These are phyloP conservation scores for Elsinoe perseae DNA, from an alignment of 2,329 filamentous ascomycete genomes.

Conservation along the genomic window DNA sequence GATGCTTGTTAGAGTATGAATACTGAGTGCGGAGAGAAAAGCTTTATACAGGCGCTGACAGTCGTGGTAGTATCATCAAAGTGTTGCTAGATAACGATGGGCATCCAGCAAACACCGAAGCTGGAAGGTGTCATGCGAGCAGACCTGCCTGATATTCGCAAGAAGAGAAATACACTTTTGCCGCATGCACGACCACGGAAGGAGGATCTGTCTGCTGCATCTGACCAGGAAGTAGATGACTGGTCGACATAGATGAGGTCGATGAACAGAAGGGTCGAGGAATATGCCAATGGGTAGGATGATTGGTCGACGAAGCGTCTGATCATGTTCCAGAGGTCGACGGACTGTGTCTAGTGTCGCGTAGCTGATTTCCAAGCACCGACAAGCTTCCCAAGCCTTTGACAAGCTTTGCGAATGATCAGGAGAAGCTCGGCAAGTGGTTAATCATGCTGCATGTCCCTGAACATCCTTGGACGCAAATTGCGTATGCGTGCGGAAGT, in stretches of 20 bases:
- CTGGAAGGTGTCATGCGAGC: neutral
- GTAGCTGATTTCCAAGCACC: neutral
- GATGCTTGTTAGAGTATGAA: neutral
- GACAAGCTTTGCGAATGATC: conserved; percentile 11
- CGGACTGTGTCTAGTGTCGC: neutral
- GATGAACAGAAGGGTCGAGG: conserved; percentile 2
- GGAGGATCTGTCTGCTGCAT: neutral
- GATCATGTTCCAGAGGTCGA: neutral
- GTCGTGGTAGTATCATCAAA: neutral
- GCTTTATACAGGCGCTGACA: neutral
- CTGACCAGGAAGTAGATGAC: neutral
- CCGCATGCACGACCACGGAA: neutral
- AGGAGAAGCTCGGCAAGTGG: neutral
- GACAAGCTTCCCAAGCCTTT: conserved; percentile 13
- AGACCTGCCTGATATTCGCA: conserved; percentile 7
- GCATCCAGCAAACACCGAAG: neutral
- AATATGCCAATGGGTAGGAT: neutral
- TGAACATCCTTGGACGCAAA: neutral
- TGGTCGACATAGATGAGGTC: neutral
- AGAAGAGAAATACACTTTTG: neutral
- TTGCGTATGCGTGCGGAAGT: neutral
- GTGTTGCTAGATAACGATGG: too few relatives aligned
- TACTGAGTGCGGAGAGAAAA: neutral
- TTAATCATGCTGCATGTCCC: neutral
- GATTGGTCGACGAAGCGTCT: neutral